phyloP scores from a whole-genome alignment of 495 filamentous ascomycete genomes.

The Annulohypoxylon nitens region DNA sequence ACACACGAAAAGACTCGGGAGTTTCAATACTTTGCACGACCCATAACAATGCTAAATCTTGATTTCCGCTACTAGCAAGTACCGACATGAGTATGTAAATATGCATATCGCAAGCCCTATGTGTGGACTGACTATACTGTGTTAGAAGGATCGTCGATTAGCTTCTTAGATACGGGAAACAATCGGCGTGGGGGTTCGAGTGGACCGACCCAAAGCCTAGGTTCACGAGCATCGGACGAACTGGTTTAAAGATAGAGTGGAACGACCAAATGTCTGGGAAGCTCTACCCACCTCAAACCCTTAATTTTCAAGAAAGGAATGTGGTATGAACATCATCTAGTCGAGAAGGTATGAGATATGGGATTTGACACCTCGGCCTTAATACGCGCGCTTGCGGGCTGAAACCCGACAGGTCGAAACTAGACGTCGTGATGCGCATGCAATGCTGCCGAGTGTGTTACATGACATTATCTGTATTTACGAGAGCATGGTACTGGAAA shows the following conservation, averaged over 20 bases:
- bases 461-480: constrained; percentile 21
- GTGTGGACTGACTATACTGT: neutral
- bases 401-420: constrained; percentile 14
- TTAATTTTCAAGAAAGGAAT: constrained; percentile 26
- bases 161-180: constrained; percentile 7
- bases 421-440: constrained; percentile 1
- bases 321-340: constrained; percentile 18
- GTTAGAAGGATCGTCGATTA: neutral
- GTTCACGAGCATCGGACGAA: neutral
- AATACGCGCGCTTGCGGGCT: constrained; percentile 8
- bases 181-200: neutral
- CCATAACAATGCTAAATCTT: neutral
- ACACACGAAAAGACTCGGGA: neutral
- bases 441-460: constrained; percentile 20
- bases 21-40: neutral
- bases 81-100: neutral
- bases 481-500: neutral
- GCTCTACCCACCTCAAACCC: neutral
- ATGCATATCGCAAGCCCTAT: neutral
- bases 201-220: constrained; percentile 6
- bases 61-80: neutral
- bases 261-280: neutral
- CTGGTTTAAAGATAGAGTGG: neutral
- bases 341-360: constrained; percentile 18
- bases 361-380: neutral